These are phyloP conservation scores for Boletus barrowsii DNA, from an alignment of 768 basidiomycete genomes.

Conservation along the genomic window DNA sequence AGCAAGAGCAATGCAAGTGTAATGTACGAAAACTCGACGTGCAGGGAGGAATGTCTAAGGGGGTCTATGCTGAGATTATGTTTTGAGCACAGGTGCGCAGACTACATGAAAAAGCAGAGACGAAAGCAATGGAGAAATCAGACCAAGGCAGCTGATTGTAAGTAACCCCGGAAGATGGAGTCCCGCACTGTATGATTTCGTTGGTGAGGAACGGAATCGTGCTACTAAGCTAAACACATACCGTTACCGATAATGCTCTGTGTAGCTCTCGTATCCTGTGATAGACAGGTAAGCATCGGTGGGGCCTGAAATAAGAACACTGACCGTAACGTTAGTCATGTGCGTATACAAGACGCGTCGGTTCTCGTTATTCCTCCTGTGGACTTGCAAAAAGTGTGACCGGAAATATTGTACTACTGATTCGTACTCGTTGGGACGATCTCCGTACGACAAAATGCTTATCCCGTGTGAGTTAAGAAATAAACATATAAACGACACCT, in stretches of 20 bases:
- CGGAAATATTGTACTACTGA: slow-evolving; percentile 84
- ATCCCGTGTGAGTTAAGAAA: slow-evolving; percentile 7
- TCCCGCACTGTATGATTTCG: slow-evolving; percentile 51
- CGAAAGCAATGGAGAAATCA: slow-evolving; percentile 28
- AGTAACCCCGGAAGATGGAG: slow-evolving; percentile 72
- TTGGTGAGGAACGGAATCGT: slow-evolving; percentile 5
- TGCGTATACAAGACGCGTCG: slow-evolving; percentile 79
- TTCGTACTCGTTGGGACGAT: slow-evolving; percentile 78
- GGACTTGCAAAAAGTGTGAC: slow-evolving; percentile 79
- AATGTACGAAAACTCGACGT: slow-evolving; percentile 3
- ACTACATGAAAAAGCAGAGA: not conserved
- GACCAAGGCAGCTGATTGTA: slow-evolving; percentile 69
- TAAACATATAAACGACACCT: slow-evolving; percentile 22
- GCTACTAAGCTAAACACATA: slow-evolving; percentile 30
- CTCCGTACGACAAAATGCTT: slow-evolving; percentile 80
- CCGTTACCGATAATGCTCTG: slow-evolving; percentile 82
- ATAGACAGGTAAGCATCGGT: slow-evolving; percentile 5
- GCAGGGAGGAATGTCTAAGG: not conserved
- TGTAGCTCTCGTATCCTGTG: slow-evolving; percentile 77
- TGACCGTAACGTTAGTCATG: slow-evolving; percentile 76
- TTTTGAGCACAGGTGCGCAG: slow-evolving; percentile 6
- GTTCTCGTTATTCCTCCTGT: slow-evolving; percentile 75
- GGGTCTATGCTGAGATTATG: not conserved
- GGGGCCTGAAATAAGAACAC: slow-evolving; percentile 14
- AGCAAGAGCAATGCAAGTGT: slow-evolving; percentile 7